Conservation (phyloP, 2,329 filamentous ascomycete genomes). For the Delphinella strobiligena region DNA sequence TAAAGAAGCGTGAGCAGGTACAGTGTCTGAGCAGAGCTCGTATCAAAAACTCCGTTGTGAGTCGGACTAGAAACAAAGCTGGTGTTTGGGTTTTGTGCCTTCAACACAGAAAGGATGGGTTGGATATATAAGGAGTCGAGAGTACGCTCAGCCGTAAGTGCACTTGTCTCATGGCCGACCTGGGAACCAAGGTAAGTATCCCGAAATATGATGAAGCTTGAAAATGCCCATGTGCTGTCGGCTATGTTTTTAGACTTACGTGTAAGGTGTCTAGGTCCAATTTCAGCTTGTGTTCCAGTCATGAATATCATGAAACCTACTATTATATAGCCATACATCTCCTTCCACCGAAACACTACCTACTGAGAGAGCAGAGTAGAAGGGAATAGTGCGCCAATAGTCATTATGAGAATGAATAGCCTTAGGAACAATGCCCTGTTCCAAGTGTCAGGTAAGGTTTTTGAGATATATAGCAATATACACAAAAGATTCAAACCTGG, state of each 20-base stretch:
- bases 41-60: slow-evolving; percentile 51
- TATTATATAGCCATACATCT: slow-evolving; percentile 48
- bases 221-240: background rate
- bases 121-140: slow-evolving; percentile 47
- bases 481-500: too few species aligned
- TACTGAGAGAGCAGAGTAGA: slow-evolving; percentile 41
- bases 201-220: background rate
- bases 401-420: slow-evolving; percentile 48
- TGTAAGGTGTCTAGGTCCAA: slow-evolving; percentile 1
- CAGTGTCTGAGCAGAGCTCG: slow-evolving; percentile 42
- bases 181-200: slow-evolving; percentile 19
- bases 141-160: slow-evolving; percentile 41
- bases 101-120: slow-evolving; percentile 44
- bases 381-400: slow-evolving; percentile 39
- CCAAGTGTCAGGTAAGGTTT: slow-evolving; percentile 48
- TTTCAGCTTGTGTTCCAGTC: background rate
- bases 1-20: too few species aligned
- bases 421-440: slow-evolving; percentile 45
- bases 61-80: slow-evolving; percentile 36
- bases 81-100: slow-evolving; percentile 43
- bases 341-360: slow-evolving; percentile 48
- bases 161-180: slow-evolving; percentile 44
- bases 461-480: too few species aligned
- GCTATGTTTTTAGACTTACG: background rate
- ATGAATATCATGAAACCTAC: slow-evolving; percentile 31